A percentile compares a stretch with the other conserved stretches of the same genome.
Evolutionary conservation across 495 filamentous ascomycete species (phyloP).

Genomic region (Xylaria castorea): DNA sequence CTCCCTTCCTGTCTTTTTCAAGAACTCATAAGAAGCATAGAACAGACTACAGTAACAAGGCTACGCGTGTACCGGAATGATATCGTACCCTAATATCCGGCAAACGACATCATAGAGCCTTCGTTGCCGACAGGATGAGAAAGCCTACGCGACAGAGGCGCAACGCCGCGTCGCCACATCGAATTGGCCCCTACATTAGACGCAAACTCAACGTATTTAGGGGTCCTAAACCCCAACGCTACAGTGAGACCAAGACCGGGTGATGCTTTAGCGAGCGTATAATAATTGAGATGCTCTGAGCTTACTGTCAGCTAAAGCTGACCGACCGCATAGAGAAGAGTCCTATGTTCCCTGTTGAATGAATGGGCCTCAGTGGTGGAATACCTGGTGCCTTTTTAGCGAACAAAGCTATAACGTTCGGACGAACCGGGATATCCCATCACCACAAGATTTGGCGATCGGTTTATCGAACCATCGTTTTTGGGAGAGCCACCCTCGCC

Average conservation of each 20-base stretch:
- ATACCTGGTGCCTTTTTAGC: not conserved
- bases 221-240: not conserved
- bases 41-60: not conserved
- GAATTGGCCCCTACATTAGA: not conserved
- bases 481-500: not conserved
- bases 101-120: not conserved
- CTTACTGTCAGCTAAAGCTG: slow-evolving; percentile 9
- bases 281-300: not conserved
- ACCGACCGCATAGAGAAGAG: not conserved
- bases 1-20: not conserved
- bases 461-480: slow-evolving; percentile 8
- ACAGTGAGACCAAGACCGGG: not conserved
- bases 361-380: not conserved
- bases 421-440: not conserved
- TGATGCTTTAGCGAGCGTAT: slow-evolving; percentile 15
- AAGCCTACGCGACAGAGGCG: not conserved
- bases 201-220: not conserved
- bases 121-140: not conserved
- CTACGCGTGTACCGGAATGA: not conserved
- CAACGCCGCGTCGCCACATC: not conserved
- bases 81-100: not conserved
- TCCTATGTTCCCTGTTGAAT: not conserved
- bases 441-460: not conserved
- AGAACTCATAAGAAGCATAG: not conserved
- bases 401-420: not conserved